phyloP scores from a whole-genome alignment of 129 eudicot genomes.

The Escallonia herrerae region DNA sequence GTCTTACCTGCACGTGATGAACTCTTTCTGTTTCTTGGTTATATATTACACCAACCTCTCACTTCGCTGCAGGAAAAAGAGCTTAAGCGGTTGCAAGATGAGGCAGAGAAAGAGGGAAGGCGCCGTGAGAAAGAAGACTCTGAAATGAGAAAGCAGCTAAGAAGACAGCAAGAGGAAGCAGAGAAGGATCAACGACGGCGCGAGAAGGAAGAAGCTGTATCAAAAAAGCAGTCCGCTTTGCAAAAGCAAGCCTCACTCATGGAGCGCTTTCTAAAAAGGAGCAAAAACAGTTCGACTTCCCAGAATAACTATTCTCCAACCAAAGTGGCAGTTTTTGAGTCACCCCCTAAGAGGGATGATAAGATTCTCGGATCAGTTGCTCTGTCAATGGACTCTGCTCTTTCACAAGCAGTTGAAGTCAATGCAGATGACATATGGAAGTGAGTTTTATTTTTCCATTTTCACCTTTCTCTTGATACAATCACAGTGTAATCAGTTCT shows the following conservation, averaged over 20 bases:
- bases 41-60: not conserved
- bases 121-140: slow-evolving; percentile 72
- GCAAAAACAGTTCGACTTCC: slow-evolving; percentile 41
- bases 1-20: not conserved
- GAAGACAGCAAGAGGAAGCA: slow-evolving; percentile 80
- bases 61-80: slow-evolving; percentile 69
- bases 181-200: slow-evolving; percentile 64
- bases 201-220: slow-evolving; percentile 82
- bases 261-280: slow-evolving; percentile 67
- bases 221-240: slow-evolving; percentile 54
- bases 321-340: slow-evolving; percentile 17
- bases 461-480: not conserved
- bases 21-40: not conserved
- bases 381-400: slow-evolving; percentile 52
- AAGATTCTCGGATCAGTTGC: slow-evolving; percentile 28
- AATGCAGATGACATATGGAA: slow-evolving; percentile 51
- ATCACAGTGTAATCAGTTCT: slow-evolving; percentile 2
- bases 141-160: slow-evolving; percentile 58
- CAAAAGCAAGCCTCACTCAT: slow-evolving; percentile 86
- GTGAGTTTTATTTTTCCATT: slow-evolving; percentile 29
- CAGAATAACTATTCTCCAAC: slow-evolving; percentile 31
- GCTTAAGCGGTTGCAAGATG: slow-evolving; percentile 72
- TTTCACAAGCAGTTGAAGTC: slow-evolving; percentile 31
- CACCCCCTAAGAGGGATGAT: slow-evolving; percentile 18
- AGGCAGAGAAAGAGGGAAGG: slow-evolving; percentile 79